Conservation (phyloP, 768 basidiomycete genomes). For the Collybia nuda region DNA sequence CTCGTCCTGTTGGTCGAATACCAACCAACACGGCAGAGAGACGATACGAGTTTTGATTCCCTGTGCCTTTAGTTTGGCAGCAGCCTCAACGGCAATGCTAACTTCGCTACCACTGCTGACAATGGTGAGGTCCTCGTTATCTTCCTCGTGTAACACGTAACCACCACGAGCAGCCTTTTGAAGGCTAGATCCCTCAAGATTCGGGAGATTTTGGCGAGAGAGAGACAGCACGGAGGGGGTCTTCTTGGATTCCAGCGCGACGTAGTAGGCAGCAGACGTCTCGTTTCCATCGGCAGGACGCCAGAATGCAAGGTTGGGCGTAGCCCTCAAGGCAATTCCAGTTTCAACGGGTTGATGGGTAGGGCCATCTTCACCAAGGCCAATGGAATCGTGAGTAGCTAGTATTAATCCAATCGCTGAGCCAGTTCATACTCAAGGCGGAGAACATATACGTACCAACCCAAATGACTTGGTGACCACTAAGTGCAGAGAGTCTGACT, state of each 20-base stretch:
- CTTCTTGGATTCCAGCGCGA: slow-evolving; percentile 68
- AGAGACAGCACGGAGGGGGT: slow-evolving; percentile 85
- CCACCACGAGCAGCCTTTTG: slow-evolving; percentile 84
- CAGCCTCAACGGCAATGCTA: slow-evolving; percentile 83
- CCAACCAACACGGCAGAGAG: slow-evolving; percentile 86
- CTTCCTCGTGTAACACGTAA: slow-evolving; percentile 84
- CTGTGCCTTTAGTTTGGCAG: slow-evolving; percentile 70
- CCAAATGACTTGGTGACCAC: slow-evolving; percentile 90
- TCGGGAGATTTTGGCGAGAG: slow-evolving; percentile 90
- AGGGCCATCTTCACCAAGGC: slow-evolving; percentile 91
- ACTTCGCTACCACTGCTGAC: slow-evolving; percentile 92
- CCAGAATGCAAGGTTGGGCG: slow-evolving; percentile 92
- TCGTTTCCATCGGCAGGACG: slow-evolving; percentile 95
- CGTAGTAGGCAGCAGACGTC: slow-evolving; percentile 89
- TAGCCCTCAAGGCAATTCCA: slow-evolving; percentile 80
- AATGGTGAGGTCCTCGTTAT: slow-evolving; percentile 82
- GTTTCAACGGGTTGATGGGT: slow-evolving; percentile 97
- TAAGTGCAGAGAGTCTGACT: slow-evolving; percentile 87
- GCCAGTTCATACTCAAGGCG: neutral
- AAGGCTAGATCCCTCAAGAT: slow-evolving; percentile 85
- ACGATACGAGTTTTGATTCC: slow-evolving; percentile 84
- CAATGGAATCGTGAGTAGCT: slow-evolving; percentile 96
- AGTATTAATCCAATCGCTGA: neutral
- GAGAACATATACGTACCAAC: slow-evolving; percentile 56
- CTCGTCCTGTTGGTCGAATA: slow-evolving; percentile 79